Conservation (phyloP, 2,329 filamentous ascomycete species). For the Penicillium rolfsii region DNA sequence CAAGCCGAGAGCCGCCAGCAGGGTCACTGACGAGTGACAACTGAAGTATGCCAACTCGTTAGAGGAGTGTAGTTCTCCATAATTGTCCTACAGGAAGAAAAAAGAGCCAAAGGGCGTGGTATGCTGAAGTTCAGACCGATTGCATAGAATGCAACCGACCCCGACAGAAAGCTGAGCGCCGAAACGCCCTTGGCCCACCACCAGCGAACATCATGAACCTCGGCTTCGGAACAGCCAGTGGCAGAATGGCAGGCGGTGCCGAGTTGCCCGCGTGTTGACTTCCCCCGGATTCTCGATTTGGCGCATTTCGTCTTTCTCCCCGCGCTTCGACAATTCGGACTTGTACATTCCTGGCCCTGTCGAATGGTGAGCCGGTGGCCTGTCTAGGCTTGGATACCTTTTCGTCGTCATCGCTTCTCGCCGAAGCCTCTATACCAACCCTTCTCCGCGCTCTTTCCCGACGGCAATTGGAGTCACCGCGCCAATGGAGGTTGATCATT, state of each 20-base stretch:
- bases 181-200: neutral
- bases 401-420: neutral
- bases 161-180: constrained; percentile 4
- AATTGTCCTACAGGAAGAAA: neutral
- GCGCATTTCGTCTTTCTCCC: constrained; percentile 18
- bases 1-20: constrained; percentile 10
- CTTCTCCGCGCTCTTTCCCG: constrained; percentile 22
- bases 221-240: constrained; percentile 38
- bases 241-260: constrained; percentile 40
- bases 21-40: neutral
- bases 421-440: neutral
- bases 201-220: constrained; percentile 32
- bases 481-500: constrained; percentile 50
- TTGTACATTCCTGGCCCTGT: constrained; percentile 8
- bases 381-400: neutral
- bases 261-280: constrained; percentile 30
- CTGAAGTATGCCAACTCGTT: too few relatives aligned
- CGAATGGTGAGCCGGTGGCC: constrained; percentile 10
- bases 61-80: neutral
- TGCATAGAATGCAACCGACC: neutral
- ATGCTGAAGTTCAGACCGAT: neutral
- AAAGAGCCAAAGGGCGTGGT: too few relatives aligned
- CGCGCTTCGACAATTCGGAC: constrained; percentile 5
- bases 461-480: constrained; percentile 26
- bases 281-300: constrained; percentile 39